Conservation (phyloP, 1,139 yeast genomes). For the Candida frijolesensis region DNA sequence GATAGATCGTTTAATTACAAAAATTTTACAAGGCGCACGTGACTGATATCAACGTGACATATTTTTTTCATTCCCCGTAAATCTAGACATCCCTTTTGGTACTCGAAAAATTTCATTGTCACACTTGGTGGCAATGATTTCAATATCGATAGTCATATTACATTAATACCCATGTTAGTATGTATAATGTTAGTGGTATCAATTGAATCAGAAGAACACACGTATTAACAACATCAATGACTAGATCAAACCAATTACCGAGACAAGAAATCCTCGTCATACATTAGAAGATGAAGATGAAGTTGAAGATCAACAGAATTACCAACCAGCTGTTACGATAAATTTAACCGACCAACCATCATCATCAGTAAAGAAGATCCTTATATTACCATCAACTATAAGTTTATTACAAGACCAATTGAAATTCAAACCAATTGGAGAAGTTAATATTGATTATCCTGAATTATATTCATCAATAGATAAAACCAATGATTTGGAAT, state of each 20-base stretch:
- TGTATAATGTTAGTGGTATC: too few relatives aligned
- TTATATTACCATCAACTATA: slow-evolving; percentile 33
- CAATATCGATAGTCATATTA: too few relatives aligned
- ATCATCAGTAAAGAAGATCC: slow-evolving; percentile 16
- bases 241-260: slow-evolving; percentile 60
- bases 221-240: too few relatives aligned
- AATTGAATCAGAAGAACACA: too few relatives aligned
- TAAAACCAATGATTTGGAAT: slow-evolving; percentile 33
- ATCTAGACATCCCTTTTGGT: too few relatives aligned
- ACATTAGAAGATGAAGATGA: slow-evolving; percentile 47
- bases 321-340: slow-evolving; percentile 18
- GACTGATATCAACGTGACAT: too few relatives aligned
- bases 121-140: too few relatives aligned
- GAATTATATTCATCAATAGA: slow-evolving; percentile 16
- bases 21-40: too few relatives aligned
- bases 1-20: too few relatives aligned
- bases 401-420: slow-evolving; percentile 27
- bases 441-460: slow-evolving; percentile 25
- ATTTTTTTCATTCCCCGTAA: too few relatives aligned
- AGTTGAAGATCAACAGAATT: slow-evolving; percentile 19
- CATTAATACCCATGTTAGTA: too few relatives aligned
- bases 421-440: slow-evolving; percentile 22
- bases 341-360: slow-evolving; percentile 4
- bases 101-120: too few relatives aligned
- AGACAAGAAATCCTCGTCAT: slow-evolving; percentile 56